Evolutionary conservation across 306 rosid genomes (phyloP), one percentile per base, ranked within the genome.

Genomic region (Cucurbita ficifolia): DNA sequence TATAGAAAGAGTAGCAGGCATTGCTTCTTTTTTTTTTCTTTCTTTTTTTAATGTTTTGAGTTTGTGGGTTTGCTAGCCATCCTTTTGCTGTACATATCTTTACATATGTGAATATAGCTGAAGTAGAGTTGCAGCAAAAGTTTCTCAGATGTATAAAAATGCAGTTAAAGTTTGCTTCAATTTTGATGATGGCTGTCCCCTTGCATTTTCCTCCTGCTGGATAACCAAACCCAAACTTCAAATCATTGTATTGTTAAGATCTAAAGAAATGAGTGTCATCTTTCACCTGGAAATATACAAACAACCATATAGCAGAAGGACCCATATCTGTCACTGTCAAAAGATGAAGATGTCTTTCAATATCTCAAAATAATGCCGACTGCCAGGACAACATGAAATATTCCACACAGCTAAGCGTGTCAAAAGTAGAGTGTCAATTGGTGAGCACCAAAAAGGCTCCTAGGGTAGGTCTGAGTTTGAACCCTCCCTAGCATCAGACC

Each of bases 41-140:
- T 77, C 77, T 80, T 76, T 49, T n/a, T 49, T n/a, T 49, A 19
- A 84, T 86, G 84, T 82, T 63, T 78, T 83, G 71, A 87, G 84
- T 81, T 84, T 83, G 60, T 73, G 36, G 72, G 85, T 72, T 76
- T 75, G 70, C 78, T 42, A 74, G 70, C 45, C 55, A 17, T 84
- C 61, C 54, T 83, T 76, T 57, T 88, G 33, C 33, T 29, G 90
- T 86, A 82, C 77, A 88, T 81, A 76, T 77, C 61, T 74, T 70
- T 76, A 72, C 69, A 75, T 75, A 74, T 88, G 87, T 85, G 87
- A 83, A 79, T 81, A 81, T 81, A 81, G 69, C 83, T 71, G 77
- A 6, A 68, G 68, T 36, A 80, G 79, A 81, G 39, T 82, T 83
- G 86, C 79, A 75, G 79, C 79, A 42, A 79, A 62, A 76, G 75